Evolutionary conservation across 129 eudicot genomes (phyloP).

Genomic region (Kitagawia praeruptora): DNA sequence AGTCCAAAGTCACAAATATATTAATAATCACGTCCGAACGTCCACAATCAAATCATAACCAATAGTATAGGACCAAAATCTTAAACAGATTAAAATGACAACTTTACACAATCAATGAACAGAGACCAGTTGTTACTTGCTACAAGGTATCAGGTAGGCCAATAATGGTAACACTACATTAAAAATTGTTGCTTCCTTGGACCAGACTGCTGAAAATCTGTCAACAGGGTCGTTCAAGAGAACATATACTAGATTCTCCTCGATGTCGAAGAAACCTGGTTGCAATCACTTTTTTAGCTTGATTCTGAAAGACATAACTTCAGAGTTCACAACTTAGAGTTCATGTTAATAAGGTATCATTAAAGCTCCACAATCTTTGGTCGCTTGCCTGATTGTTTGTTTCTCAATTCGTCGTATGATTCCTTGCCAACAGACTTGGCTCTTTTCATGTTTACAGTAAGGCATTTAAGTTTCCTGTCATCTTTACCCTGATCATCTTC

Average conservation of each 20-base stretch:
- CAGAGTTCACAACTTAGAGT: not conserved
- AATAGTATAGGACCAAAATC: too few species aligned
- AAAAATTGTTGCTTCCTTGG: too few species aligned
- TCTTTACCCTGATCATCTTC: not conserved
- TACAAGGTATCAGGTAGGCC: not conserved
- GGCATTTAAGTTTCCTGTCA: not conserved
- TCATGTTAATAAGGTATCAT: not conserved
- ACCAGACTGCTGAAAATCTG: not conserved
- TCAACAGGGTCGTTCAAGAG: too few species aligned
- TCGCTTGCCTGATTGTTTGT: constrained; percentile 27
- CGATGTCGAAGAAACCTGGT: not conserved
- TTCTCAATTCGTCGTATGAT: constrained; percentile 18
- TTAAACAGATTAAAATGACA: too few species aligned
- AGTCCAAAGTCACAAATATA: too few species aligned
- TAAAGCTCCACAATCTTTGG: constrained; percentile 63
- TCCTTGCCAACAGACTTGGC: constrained; percentile 4
- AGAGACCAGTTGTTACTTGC: not conserved
- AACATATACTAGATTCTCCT: not conserved
- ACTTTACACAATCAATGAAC: too few species aligned
- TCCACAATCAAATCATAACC: too few species aligned
- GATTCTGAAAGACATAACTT: not conserved
- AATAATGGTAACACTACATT: not conserved
- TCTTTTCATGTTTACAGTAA: not conserved
- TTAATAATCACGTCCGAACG: too few species aligned
- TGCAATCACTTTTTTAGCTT: not conserved